Evolutionary conservation across 805 yeast species (phyloP), one percentile per base, ranked within the genome.

Genomic region (Metschnikowia peoriensis): DNA sequence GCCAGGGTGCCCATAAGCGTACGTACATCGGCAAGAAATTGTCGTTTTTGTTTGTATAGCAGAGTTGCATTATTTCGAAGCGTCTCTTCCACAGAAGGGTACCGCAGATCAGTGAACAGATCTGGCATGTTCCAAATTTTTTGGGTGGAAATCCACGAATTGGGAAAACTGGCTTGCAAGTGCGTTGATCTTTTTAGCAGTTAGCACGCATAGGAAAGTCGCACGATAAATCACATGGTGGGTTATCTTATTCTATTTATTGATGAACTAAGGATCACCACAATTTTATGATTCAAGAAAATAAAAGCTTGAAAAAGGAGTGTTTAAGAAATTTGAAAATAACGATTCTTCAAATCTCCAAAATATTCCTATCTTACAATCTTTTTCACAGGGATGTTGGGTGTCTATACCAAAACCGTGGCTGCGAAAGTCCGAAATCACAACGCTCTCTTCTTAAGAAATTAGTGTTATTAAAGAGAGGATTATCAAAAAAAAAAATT

Each of bases 21-120:
- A 17, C 71, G 60, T 9, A 80, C 57, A 38, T 76, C 70, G 28
- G 62, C 61, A 11, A 71, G 59, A 53, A 77, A 77, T 51, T 63
- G 70, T 53, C 68, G 66, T 64, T 73, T 76, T 46, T 80, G 68
- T 55, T 74, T 73, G 52, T 77, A 77, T 10, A 76, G 66, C 27
- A 71, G 65, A 27, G 69, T 59, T 6, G 68, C 68, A 59, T 79
- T 77, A 61, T 79, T 76, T 14, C 59, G 56, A 37, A 67, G 55
- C 4, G 80, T 69, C 61, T 79, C 76, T 43, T 73, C 73, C 10
- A 64, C 66, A 0, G 73, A 61, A 2, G 78, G 77, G 46, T 65
- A 67, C 42, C 56, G 58, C 59, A 65, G 69, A 15, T 59, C 47
- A 37, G 61, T 60, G 57, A 69, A 72, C 46, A 63, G 68, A 44